Conservation (phyloP, 305 asterid genomes). For the Fraxinus xanthoxyloides region DNA sequence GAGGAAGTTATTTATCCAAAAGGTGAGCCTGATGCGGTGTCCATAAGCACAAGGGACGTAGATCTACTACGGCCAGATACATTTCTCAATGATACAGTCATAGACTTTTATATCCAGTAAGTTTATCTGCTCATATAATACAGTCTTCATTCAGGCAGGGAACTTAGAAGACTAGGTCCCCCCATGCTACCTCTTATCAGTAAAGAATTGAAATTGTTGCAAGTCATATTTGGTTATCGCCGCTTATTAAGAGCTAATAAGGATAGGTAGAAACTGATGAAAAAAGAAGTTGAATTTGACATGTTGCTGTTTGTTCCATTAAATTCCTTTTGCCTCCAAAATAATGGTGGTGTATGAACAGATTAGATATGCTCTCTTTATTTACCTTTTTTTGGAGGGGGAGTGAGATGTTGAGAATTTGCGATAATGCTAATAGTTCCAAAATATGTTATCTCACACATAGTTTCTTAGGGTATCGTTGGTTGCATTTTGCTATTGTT, state of each 20-base stretch:
- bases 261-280: not conserved
- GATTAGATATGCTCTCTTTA: not conserved
- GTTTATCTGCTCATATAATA: slow-evolving; percentile 30
- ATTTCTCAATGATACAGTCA: slow-evolving; percentile 89
- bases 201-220: not conserved
- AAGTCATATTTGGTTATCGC: slow-evolving; percentile 1
- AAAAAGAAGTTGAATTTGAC: slow-evolving; percentile 5
- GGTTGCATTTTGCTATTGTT: not conserved
- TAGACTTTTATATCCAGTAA: slow-evolving; percentile 90
- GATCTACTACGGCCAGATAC: slow-evolving; percentile 87
- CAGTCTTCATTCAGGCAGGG: not conserved
- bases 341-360: slow-evolving; percentile 5
- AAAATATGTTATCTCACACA: slow-evolving; percentile 10
- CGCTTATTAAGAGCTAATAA: not conserved
- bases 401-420: not conserved
- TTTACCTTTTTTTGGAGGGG: not conserved
- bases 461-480: slow-evolving; percentile 20
- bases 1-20: slow-evolving; percentile 83
- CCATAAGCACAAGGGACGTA: slow-evolving; percentile 79
- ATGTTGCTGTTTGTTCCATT: slow-evolving; percentile 14
- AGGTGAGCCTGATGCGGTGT: slow-evolving; percentile 94
- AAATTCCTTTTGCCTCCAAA: slow-evolving; percentile 12
- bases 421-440: not conserved
- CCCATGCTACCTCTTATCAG: slow-evolving; percentile 9
- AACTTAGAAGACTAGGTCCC: not conserved